Evolutionary conservation across 306 rosid genomes (phyloP).

Genomic region (Ormosia semicastrata): DNA sequence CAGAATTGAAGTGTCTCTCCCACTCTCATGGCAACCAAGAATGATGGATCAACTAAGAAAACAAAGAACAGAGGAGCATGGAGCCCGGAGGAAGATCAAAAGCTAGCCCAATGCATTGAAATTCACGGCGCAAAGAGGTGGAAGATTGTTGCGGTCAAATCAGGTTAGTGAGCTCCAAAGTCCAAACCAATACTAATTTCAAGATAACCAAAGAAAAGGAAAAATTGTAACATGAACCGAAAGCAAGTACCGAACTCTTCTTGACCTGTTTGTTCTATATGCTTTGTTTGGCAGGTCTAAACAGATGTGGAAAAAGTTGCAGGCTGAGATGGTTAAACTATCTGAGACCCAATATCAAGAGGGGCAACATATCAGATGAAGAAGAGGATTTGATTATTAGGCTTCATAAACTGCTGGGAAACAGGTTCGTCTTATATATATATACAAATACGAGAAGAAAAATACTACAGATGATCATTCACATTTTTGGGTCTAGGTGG

Average conservation of each 20-base stretch:
- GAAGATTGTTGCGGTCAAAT: conserved; percentile 46
- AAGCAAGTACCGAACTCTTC: not conserved
- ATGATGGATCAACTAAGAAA: conserved; percentile 31
- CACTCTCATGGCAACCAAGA: conserved; percentile 43
- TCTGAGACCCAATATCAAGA: conserved; percentile 70
- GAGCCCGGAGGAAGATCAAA: conserved; percentile 63
- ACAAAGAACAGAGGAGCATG: conserved; percentile 54
- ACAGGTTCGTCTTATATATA: conserved; percentile 35
- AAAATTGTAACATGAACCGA: not conserved
- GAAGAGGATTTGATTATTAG: conserved; percentile 61
- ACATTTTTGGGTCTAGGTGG: conserved; percentile 44
- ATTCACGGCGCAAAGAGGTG: conserved; percentile 65
- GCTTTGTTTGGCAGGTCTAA: conserved; percentile 32
- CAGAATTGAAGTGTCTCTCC: no score
- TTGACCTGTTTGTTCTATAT: not conserved
- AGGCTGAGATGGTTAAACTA: conserved; percentile 70
- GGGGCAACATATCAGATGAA: conserved; percentile 63
- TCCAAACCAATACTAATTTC: not conserved
- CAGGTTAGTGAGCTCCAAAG: conserved; percentile 35
- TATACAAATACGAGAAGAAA: not conserved
- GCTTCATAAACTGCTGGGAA: conserved; percentile 55
- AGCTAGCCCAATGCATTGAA: conserved; percentile 49
- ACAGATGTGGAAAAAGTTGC: conserved; percentile 66
- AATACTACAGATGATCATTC: not conserved
- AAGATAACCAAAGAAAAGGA: not conserved